Base-by-base conservation (phyloP, 2,329 filamentous ascomycete species). In the Beauveria australis region DNA sequence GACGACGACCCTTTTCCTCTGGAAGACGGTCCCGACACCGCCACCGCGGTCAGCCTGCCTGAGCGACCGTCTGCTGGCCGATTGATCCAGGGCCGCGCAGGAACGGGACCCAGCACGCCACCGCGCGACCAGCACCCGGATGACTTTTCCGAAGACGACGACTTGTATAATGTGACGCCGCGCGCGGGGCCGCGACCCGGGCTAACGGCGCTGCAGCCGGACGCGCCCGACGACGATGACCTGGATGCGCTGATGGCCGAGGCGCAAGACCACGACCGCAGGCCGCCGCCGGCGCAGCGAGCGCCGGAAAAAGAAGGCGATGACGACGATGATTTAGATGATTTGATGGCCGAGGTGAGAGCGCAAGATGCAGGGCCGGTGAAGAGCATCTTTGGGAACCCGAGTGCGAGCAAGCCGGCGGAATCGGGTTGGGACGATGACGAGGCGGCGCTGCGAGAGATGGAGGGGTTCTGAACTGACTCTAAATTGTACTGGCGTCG, bases 381-480 rank as follows among this genome's bases (percentile, higher is more conserved):
- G 24, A 43, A 30, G 16, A 60, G 58, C 24, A 48, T 60, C n/a
- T 55, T 60, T 43, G 58, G 58, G 10, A 49, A 54, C 14, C 58
- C 58, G 10, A 33, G 48, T 8, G 28, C 58, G 53, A 62, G 51
- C 33, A 47, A 59, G 43, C 43, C 56, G 51, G 47, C 16, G 5
- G 16, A 71, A 5, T 70, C 79, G 41, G 72, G 76, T 26, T 85
- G 82, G 69, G 81, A 78, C 1, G 85, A 86, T 59, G 86, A 88
- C 16, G 84, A 88, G 72, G 87, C 85, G 62, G 86, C 81, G 1
- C 86, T 91, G 84, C 83, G 81, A 43, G 84, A 84, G 64, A 82
- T 85, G 80, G 81, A 81, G 46, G 81, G 77, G 0, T 63, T 82
- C 26, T 84, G 79, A 43, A 1, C 7, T 10, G n/a, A 37, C 16